These are phyloP conservation scores for Candida ascalaphidarum DNA, from an alignment of 805 yeast species.

Conservation along the genomic window DNA sequence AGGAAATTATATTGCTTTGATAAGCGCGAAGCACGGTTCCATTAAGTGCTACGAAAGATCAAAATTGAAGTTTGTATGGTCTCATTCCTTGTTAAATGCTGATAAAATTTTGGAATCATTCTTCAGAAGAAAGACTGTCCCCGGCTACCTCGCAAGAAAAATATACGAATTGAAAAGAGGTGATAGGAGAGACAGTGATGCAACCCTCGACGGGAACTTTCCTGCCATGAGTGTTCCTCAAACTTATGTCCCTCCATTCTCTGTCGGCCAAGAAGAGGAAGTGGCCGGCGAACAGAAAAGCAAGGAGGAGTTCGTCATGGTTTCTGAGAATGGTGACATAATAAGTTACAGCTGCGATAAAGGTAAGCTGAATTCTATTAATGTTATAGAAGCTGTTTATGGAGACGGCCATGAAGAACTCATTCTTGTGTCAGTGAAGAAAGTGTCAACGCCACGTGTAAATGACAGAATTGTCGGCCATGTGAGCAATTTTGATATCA, in stretches of 20 bases:
- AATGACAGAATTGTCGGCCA: constrained; percentile 62
- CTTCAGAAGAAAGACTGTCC: constrained; percentile 48
- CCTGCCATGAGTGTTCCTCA: constrained; percentile 14
- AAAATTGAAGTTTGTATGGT: constrained; percentile 51
- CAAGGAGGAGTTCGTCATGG: constrained; percentile 42
- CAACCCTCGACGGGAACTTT: constrained; percentile 22
- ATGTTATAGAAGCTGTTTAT: constrained; percentile 15
- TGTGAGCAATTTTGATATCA: constrained; percentile 38
- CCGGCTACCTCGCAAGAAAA: constrained; percentile 33
- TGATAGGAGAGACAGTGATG: constrained; percentile 25
- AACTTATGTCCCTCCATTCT: no score
- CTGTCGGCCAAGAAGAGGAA: constrained; percentile 1
- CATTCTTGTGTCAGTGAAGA: constrained; percentile 34
- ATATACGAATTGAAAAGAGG: constrained; percentile 13
- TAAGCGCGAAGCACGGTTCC: constrained; percentile 40
- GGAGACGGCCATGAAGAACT: constrained; percentile 3
- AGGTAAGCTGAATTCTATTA: constrained; percentile 30
- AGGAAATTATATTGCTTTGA: constrained; percentile 50
- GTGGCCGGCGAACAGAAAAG: constrained; percentile 7
- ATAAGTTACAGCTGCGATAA: constrained; percentile 40
- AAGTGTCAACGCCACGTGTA: constrained; percentile 62
- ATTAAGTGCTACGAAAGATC: constrained; percentile 56
- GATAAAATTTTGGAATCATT: constrained; percentile 45
- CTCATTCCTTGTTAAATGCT: constrained; percentile 22
- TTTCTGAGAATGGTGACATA: constrained; percentile 43